These are phyloP conservation scores for Cercospora zeina DNA, from an alignment of 2,329 filamentous ascomycete genomes.

Conservation along the genomic window DNA sequence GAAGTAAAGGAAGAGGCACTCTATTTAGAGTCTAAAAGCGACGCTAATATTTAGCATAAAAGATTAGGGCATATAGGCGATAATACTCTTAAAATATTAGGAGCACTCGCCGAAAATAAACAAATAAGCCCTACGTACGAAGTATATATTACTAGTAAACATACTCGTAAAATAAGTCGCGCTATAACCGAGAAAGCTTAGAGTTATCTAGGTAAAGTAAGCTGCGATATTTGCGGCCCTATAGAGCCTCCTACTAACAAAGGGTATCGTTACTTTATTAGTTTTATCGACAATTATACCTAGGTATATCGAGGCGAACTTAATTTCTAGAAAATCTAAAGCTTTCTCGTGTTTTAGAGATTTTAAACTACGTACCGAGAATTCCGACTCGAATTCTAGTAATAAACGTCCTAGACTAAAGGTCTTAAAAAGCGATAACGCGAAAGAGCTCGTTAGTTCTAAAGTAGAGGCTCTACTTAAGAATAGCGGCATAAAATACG, in stretches of 20 bases:
- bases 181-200: constrained; percentile 10
- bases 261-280: constrained; percentile 18
- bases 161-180: constrained; percentile 15
- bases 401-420: constrained; percentile 17
- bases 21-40: constrained; percentile 7
- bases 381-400: constrained; percentile 4
- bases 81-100: constrained; percentile 10
- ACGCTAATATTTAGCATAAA: constrained; percentile 14
- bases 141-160: constrained; percentile 12
- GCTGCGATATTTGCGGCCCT: constrained; percentile 17
- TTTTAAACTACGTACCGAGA: background rate
- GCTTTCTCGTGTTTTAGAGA: constrained; percentile 12
- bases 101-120: background rate
- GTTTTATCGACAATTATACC: constrained; percentile 20
- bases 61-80: constrained; percentile 15
- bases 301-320: constrained; percentile 16
- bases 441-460: constrained; percentile 6
- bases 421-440: constrained; percentile 19
- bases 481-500: no score
- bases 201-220: constrained; percentile 18
- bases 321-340: constrained; percentile 15
- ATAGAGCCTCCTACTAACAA: constrained; percentile 14
- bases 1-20: constrained; percentile 7
- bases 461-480: no score
- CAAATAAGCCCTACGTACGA: constrained; percentile 3